Percentiles rank a stretch among this genome's conserved stretches.
These are phyloP conservation scores for Amanita pseudoporphyria DNA, from an alignment of 768 basidiomycete species.

Conservation along the genomic window DNA sequence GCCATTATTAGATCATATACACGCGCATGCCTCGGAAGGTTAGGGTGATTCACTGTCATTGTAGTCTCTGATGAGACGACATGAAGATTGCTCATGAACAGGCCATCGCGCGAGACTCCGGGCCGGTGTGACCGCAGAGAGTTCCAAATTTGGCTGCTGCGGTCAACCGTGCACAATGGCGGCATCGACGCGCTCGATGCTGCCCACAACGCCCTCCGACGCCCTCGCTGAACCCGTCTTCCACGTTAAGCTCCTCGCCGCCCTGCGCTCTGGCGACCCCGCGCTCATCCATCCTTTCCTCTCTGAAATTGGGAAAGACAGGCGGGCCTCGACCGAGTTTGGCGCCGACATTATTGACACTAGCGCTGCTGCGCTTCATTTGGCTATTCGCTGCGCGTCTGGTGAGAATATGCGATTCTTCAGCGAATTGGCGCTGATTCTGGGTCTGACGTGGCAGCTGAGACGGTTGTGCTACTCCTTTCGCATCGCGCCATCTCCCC, in stretches of 20 bases:
- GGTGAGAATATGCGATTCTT: constrained; percentile 30
- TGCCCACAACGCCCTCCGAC: neutral
- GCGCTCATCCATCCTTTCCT: constrained; percentile 75
- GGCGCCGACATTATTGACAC: constrained; percentile 49
- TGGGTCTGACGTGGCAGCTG: constrained; percentile 27
- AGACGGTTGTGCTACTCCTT: constrained; percentile 60
- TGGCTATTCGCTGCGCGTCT: constrained; percentile 75
- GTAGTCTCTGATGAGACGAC: too few relatives aligned
- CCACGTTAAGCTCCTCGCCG: neutral
- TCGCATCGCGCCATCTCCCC: constrained; percentile 71
- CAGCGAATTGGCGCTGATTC: neutral
- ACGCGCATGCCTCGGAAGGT: too few relatives aligned
- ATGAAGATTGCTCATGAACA: too few relatives aligned
- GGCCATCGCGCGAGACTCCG: too few relatives aligned
- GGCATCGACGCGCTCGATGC: neutral
- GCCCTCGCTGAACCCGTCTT: neutral
- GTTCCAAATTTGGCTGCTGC: too few relatives aligned
- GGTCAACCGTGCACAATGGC: too few relatives aligned
- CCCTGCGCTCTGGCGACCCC: constrained; percentile 43
- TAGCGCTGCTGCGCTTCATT: constrained; percentile 68
- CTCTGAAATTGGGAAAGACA: constrained; percentile 64
- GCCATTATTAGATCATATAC: too few relatives aligned
- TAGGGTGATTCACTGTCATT: too few relatives aligned
- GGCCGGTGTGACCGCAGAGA: too few relatives aligned
- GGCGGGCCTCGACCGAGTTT: constrained; percentile 30